Percentiles rank a stretch among this genome's conserved stretches.
Evolutionary conservation across 345 rosid species (phyloP).

Genomic region (Rhodamnia argentea): DNA sequence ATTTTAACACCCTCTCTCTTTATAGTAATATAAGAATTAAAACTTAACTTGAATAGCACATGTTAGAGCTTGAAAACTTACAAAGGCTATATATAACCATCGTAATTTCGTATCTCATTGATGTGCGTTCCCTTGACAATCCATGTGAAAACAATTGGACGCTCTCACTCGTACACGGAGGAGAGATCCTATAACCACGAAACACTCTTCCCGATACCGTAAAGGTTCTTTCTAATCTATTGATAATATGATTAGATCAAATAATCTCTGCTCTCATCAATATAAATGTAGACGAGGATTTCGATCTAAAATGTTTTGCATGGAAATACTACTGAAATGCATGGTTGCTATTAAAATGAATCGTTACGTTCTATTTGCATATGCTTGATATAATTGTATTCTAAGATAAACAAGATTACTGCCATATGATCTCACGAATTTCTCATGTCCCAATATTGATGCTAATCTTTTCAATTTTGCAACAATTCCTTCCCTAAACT

Average conservation of each 20-base stretch:
- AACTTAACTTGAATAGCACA: neutral
- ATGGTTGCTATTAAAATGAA: neutral
- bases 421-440: neutral
- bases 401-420: neutral
- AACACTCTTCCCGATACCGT: neutral
- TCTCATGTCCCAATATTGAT: neutral
- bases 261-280: neutral
- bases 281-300: neutral
- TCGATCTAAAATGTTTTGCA: neutral
- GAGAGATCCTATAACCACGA: neutral
- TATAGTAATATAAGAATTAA: neutral
- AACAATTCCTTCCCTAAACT: neutral
- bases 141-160: neutral
- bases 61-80: neutral
- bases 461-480: neutral
- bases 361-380: neutral
- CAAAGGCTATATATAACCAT: neutral
- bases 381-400: neutral
- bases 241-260: neutral
- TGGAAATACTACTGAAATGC: neutral
- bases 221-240: neutral
- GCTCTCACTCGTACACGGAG: neutral
- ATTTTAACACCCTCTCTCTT: neutral
- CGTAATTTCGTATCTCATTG: neutral
- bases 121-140: neutral